Evolutionary conservation across 2,329 filamentous ascomycete genomes (phyloP).

Genomic region (Fusarium sp.): DNA sequence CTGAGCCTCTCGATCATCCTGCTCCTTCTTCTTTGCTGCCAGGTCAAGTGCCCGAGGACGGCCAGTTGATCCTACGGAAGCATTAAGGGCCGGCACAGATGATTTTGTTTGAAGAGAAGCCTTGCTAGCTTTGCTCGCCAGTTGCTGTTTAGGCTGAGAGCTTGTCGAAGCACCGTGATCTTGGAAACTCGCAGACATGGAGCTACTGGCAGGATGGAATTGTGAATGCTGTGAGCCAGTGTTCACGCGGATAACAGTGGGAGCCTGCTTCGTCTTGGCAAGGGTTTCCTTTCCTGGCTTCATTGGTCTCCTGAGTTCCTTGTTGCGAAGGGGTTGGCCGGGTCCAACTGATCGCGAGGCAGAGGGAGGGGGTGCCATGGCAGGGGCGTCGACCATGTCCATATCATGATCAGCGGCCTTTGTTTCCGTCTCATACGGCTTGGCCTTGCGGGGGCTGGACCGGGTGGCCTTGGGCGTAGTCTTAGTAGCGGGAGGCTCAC

Average conservation of each 20-base stretch:
- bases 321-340: constrained; percentile 58
- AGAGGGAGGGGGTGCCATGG: constrained; percentile 66
- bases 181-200: constrained; percentile 64
- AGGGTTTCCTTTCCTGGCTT: constrained; percentile 68
- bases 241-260: constrained; percentile 74
- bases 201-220: constrained; percentile 65
- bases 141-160: constrained; percentile 54
- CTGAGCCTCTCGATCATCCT: constrained; percentile 80
- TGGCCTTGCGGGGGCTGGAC: constrained; percentile 62
- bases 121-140: constrained; percentile 71
- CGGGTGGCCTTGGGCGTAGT: constrained; percentile 56
- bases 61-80: constrained; percentile 60
- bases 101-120: constrained; percentile 67
- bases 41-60: constrained; percentile 76
- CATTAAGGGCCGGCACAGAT: constrained; percentile 67
- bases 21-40: constrained; percentile 82
- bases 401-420: constrained; percentile 51
- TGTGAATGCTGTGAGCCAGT: constrained; percentile 68
- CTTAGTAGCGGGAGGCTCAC: constrained; percentile 53
- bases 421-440: constrained; percentile 46
- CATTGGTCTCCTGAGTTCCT: constrained; percentile 65
- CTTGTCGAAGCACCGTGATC: constrained; percentile 50
- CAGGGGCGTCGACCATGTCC: constrained; percentile 65
- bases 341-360: constrained; percentile 60
- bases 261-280: constrained; percentile 69